A percentile compares a stretch with the other conserved stretches of the same genome.
Conservation (phyloP, 2,329 filamentous ascomycete species). For the Aspergillus hiratsukae region DNA sequence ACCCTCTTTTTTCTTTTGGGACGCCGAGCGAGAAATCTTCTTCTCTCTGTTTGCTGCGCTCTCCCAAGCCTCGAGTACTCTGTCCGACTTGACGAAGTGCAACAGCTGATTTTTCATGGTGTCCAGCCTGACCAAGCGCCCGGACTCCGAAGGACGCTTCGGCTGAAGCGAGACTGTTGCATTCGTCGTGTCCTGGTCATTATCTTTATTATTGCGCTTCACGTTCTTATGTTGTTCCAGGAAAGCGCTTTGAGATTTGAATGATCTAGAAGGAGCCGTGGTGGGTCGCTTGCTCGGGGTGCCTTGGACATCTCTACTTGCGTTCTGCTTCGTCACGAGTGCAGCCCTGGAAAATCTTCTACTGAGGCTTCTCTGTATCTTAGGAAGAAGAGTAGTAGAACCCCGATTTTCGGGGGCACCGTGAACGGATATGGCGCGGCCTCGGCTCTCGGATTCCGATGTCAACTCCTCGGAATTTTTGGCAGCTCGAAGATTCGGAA, state of each 20-base stretch:
- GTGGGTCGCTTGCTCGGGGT: slow-evolving; percentile 16
- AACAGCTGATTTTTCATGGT: slow-evolving; percentile 30
- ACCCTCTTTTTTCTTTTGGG: slow-evolving; percentile 20
- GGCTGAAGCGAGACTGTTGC: slow-evolving; percentile 7
- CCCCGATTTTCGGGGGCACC: slow-evolving; percentile 12
- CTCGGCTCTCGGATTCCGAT: slow-evolving; percentile 10
- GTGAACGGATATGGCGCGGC: slow-evolving; percentile 21
- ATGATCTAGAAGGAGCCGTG: slow-evolving; percentile 22
- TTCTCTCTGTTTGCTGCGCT: slow-evolving; percentile 19
- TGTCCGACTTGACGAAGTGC: slow-evolving; percentile 31
- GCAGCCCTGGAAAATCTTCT: slow-evolving; percentile 22
- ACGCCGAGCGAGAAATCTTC: slow-evolving; percentile 8
- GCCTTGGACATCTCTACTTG: slow-evolving; percentile 12
- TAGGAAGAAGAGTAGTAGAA: slow-evolving; percentile 10
- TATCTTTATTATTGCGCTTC: slow-evolving; percentile 14
- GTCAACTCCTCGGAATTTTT: slow-evolving; percentile 9
- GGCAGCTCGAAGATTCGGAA: slow-evolving; percentile 14
- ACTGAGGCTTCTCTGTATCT: slow-evolving; percentile 16
- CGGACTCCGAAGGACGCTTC: slow-evolving; percentile 4
- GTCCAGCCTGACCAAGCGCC: slow-evolving; percentile 15
- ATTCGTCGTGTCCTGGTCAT: slow-evolving; percentile 11
- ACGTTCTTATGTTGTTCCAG: slow-evolving; percentile 24
- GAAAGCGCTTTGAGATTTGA: slow-evolving; percentile 22
- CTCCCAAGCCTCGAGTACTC: slow-evolving; percentile 31
- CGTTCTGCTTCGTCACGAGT: slow-evolving; percentile 15